Evolutionary conservation across 805 yeast species (phyloP).

Genomic region (Cyberlindnera veronae): DNA sequence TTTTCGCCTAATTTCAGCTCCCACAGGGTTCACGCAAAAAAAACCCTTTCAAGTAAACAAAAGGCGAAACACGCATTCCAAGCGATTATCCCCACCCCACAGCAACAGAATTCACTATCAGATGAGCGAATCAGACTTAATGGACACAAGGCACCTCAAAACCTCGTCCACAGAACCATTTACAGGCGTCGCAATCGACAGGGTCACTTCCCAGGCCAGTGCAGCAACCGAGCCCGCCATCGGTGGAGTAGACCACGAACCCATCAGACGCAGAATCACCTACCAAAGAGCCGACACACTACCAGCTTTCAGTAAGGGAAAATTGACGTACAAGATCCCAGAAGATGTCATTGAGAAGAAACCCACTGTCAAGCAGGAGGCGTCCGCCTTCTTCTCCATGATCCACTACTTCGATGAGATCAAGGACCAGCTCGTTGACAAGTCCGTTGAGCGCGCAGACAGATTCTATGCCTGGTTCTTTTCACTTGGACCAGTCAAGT

Average conservation of each 20-base stretch:
- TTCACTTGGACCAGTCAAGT: conserved; percentile 6
- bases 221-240: conserved; percentile 16
- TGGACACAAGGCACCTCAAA: no score
- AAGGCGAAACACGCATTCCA: no score
- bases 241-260: conserved; percentile 7
- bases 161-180: neutral
- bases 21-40: no score
- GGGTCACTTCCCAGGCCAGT: no score
- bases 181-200: no score
- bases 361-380: conserved; percentile 22
- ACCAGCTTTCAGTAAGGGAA: conserved; percentile 5
- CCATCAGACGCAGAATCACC: conserved; percentile 10
- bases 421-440: conserved; percentile 18
- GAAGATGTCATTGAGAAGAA: conserved; percentile 8
- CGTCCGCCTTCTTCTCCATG: conserved; percentile 18
- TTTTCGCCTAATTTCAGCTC: no score
- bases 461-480: conserved; percentile 17
- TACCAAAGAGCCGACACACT: conserved; percentile 18
- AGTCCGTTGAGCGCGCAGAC: conserved; percentile 16
- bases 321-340: conserved; percentile 10
- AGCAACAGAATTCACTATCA: no score
- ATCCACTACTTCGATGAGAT: conserved; percentile 15
- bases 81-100: no score
- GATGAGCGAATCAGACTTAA: no score
- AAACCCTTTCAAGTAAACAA: no score